These are phyloP conservation scores for Herpetospermum pedunculosum DNA, from an alignment of 306 rosid genomes.

Conservation along the genomic window DNA sequence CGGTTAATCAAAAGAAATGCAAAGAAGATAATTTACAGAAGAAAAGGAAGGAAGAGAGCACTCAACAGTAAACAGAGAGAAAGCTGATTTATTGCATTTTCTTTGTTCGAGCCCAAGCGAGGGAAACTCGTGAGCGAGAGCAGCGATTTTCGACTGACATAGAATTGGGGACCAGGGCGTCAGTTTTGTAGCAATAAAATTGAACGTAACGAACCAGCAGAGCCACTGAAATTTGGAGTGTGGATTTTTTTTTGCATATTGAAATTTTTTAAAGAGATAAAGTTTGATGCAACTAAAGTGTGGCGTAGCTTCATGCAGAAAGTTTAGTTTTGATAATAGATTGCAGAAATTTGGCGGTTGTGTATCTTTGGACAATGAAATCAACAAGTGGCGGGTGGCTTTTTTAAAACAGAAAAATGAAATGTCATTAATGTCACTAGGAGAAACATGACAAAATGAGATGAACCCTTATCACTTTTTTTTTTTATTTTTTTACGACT, in stretches of 20 bases:
- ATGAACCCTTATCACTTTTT: too few species aligned
- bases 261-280: conserved; percentile 37
- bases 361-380: neutral
- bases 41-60: neutral
- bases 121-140: neutral
- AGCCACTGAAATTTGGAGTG: conserved; percentile 65
- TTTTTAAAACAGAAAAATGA: neutral
- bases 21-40: neutral
- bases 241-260: conserved; percentile 18
- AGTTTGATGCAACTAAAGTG: conserved; percentile 39
- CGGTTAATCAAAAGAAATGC: neutral
- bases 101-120: too few species aligned
- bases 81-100: too few species aligned
- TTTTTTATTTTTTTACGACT: too few species aligned
- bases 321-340: neutral
- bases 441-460: too few species aligned
- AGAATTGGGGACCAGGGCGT: neutral
- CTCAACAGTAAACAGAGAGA: neutral
- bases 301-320: conserved; percentile 49
- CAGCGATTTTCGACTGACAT: neutral
- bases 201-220: conserved; percentile 35
- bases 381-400: neutral
- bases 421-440: too few species aligned
- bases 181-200: conserved; percentile 29
- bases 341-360: neutral